Percentiles rank a stretch among this genome's conserved stretches.
phyloP scores from a whole-genome alignment of 2,329 filamentous ascomycete genomes.

The Diaporthe sp. region DNA sequence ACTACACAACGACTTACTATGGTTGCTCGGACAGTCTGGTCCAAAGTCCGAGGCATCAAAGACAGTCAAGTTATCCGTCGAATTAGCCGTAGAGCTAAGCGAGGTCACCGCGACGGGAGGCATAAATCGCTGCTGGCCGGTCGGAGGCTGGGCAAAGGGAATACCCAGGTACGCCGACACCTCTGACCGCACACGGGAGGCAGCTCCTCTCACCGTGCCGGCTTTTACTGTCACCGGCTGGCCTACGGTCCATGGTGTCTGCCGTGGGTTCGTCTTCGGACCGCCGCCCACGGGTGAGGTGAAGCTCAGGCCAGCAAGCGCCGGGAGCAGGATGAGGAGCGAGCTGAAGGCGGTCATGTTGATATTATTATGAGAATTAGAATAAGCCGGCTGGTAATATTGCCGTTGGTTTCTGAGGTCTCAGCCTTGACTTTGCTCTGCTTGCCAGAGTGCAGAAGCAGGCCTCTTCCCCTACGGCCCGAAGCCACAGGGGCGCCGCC shows the following conservation, averaged over 20 bases:
- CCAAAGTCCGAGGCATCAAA: constrained; percentile 7
- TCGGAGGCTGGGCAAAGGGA: constrained; percentile 27
- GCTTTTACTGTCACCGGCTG: not conserved
- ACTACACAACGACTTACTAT: not conserved
- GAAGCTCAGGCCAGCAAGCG: not conserved
- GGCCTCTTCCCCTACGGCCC: not conserved
- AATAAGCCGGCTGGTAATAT: not conserved
- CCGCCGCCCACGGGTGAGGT: not conserved
- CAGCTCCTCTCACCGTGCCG: not conserved
- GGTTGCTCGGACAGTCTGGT: constrained; percentile 5
- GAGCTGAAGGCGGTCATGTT: not conserved
- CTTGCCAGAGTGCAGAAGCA: not conserved
- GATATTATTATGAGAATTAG: not conserved
- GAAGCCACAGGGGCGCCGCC: not conserved
- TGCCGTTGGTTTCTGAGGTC: not conserved
- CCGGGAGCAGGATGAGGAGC: not conserved
- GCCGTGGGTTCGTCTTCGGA: not conserved
- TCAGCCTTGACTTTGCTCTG: not conserved
- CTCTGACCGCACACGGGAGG: constrained; percentile 1
- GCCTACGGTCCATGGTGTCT: constrained; percentile 1
- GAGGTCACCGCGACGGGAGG: constrained; percentile 12
- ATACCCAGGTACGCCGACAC: constrained; percentile 8
- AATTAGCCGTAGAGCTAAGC: not conserved
- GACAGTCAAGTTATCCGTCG: not conserved
- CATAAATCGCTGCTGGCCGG: constrained; percentile 20